phyloP scores from a whole-genome alignment of 768 basidiomycete genomes.

The Amanita polypyramis region DNA sequence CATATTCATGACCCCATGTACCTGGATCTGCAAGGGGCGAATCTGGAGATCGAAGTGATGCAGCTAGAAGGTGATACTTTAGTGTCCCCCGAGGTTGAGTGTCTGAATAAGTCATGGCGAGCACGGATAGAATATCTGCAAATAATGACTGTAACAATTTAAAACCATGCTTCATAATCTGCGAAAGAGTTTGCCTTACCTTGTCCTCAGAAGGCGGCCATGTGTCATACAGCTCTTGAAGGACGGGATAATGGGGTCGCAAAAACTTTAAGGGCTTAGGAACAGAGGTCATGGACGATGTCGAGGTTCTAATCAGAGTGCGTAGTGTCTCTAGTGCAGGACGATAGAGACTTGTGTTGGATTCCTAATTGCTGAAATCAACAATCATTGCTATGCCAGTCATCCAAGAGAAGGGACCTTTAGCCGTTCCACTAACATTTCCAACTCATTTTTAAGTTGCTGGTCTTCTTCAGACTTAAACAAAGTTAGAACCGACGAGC shows the following conservation, averaged over 20 bases:
- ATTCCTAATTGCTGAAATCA: slow-evolving; percentile 50
- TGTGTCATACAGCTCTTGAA: slow-evolving; percentile 74
- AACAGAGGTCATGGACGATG: slow-evolving; percentile 98
- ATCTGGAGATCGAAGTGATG: slow-evolving; percentile 51
- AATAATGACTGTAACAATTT: slow-evolving; percentile 61
- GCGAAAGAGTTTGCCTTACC: slow-evolving; percentile 24
- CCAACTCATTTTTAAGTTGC: slow-evolving; percentile 87
- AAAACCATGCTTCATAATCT: slow-evolving; percentile 4
- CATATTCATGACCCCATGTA: slow-evolving; percentile 99
- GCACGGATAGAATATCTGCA: slow-evolving; percentile 93
- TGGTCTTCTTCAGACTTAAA: slow-evolving; percentile 88
- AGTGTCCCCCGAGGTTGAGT: slow-evolving; percentile 94
- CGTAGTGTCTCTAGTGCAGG: slow-evolving; percentile 91
- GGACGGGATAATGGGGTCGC: slow-evolving; percentile 83
- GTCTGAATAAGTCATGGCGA: slow-evolving; percentile 99
- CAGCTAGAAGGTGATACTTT: slow-evolving; percentile 80
- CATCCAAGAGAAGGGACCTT: slow-evolving; percentile 44
- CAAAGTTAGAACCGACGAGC: slow-evolving; percentile 5
- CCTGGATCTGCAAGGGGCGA: slow-evolving; percentile 80
- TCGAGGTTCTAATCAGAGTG: slow-evolving; percentile 90
- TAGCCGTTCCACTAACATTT: slow-evolving; percentile 92
- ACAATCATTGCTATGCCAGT: background rate
- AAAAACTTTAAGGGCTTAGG: slow-evolving; percentile 99
- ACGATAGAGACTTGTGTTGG: slow-evolving; percentile 73
- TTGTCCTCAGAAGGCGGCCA: slow-evolving; percentile 75